Evolutionary conservation across 225 moss, liverwort and hornwort genomes (phyloP).

Genomic region (Bryoerythrophyllum caledonicum): DNA sequence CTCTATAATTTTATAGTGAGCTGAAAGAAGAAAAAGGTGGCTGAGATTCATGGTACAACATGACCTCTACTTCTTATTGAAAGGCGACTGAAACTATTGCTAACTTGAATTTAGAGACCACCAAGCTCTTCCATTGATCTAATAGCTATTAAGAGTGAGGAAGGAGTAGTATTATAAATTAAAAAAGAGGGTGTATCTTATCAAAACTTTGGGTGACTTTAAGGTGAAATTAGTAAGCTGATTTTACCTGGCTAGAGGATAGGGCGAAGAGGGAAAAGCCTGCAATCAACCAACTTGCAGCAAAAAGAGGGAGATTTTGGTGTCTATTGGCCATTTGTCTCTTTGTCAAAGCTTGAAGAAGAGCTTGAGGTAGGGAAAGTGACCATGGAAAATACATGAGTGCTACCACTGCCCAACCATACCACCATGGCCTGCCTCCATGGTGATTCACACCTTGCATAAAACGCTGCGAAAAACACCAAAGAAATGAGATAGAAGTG

Average conservation of each 20-base stretch:
- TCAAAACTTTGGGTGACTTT: background rate
- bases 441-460: conserved; percentile 51
- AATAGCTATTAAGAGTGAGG: too few species aligned
- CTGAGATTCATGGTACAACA: too few species aligned
- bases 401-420: conserved; percentile 53
- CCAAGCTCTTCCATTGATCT: too few species aligned
- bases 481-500: background rate
- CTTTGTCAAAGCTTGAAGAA: conserved; percentile 48
- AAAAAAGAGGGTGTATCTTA: too few species aligned
- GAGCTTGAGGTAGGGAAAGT: conserved; percentile 48
- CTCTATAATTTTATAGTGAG: too few species aligned
- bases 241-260: conserved; percentile 60
- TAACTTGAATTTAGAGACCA: too few species aligned
- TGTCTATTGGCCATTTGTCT: conserved; percentile 36
- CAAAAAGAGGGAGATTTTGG: conserved; percentile 53
- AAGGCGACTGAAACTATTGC: too few species aligned
- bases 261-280: conserved; percentile 52
- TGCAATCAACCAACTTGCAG: conserved; percentile 56
- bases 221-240: background rate
- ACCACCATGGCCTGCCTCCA: conserved; percentile 69
- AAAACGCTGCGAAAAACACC: conserved; percentile 40
- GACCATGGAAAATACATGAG: conserved; percentile 81
- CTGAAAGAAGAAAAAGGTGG: too few species aligned
- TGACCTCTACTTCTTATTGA: too few species aligned
- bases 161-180: too few species aligned